Evolutionary conservation across 2,329 filamentous ascomycete genomes (phyloP), one percentile per base, ranked within the genome.

Genomic region (Tricladium varicosporioides): DNA sequence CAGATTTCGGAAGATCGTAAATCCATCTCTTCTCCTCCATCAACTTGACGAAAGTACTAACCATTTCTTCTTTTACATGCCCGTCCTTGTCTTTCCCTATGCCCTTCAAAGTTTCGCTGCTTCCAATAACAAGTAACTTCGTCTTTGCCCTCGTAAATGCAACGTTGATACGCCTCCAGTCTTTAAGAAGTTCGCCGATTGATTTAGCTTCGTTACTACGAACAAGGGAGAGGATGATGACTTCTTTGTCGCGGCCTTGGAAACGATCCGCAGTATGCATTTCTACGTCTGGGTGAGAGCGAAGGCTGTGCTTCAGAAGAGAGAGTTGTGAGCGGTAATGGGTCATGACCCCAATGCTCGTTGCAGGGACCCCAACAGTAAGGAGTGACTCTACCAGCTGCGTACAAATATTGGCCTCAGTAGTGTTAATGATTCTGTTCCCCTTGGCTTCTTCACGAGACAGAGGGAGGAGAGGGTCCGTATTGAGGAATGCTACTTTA

Each of bases 211-310:
- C 86, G 67, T 99, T 99, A 70, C 86, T 93, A 31, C 94, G 84
- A 13, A 97, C 94, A 31, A 96, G 86, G 54, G 85, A 91, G 8
- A 99, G 81, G 13, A 99, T 84, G 0, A 97, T 83, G 2, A 96
- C 87, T 69, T 96, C 92, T 71, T 99, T 99, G 74, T 99, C 94
- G 9, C 94, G 84, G 5, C 94, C 94, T 71, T 99, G 94, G 73
- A 96, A 99, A 46, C 93, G 91, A 74, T 99, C 94, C 2, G 94
- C 92, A 0, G 94, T 97, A 73, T 99, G 92, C 81, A 97, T 92
- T 73, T 99, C 94, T 1, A 99, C 85, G 1, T 83, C 82, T 0
- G 78, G 74, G 0, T 78, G 75, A 64, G 79, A 73, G 32, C 84
- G 83, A 33, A 96, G 82, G 10, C 80, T 80, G 59, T 92, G 84